Evolutionary conservation across 305 asterid genomes (phyloP), one percentile per base, ranked within the genome.

Genomic region (Fraxinus albicans): DNA sequence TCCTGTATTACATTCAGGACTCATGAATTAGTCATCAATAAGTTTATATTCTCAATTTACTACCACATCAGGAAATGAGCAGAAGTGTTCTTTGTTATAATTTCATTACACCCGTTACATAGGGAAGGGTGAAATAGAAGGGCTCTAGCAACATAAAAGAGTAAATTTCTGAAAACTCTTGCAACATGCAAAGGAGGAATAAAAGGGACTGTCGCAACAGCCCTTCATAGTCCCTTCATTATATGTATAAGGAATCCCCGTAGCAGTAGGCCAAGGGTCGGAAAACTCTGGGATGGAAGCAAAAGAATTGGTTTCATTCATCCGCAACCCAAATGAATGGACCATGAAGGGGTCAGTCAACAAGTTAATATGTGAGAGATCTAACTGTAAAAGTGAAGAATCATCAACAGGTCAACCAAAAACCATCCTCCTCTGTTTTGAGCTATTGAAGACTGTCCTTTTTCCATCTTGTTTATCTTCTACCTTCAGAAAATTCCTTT

Each of bases 1-100:
- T 96, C 99, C 99, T 96, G 91, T 78, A 82, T 83, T 83, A 29
- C 42, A 72, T 72, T 6, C 44, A 72, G 13, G 25, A 31, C 44
- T 6, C 23, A 6, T 5, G 27, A 72, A 67, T 67, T 67, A 67
- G 36, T 12, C 36, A 67, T 29, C 4, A 67, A 27, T 63, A 63
- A 63, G 6, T 63, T 8, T 23, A 63, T 63, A 63, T 63, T 60
- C 72, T 3, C 72, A 63, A 63, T 63, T 21, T 63, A 63, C 72
- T 21, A 63, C 72, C 70, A 63, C 72, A 63, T 21, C 72, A 63
- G 15, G 72, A 35, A 73, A 76, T 27, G 47, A 81, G 31, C 33
- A 63, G 0, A 63, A 63, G 15, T 63, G 72, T 21, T 8, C 31
- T 63, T 2, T 23, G 13, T 63, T 63, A 21, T 63, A 63, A 29